A percentile compares a stretch with the other conserved stretches of the same genome.
phyloP scores from a whole-genome alignment of 352 stramenopile species.

The Phytophthora vignae region DNA sequence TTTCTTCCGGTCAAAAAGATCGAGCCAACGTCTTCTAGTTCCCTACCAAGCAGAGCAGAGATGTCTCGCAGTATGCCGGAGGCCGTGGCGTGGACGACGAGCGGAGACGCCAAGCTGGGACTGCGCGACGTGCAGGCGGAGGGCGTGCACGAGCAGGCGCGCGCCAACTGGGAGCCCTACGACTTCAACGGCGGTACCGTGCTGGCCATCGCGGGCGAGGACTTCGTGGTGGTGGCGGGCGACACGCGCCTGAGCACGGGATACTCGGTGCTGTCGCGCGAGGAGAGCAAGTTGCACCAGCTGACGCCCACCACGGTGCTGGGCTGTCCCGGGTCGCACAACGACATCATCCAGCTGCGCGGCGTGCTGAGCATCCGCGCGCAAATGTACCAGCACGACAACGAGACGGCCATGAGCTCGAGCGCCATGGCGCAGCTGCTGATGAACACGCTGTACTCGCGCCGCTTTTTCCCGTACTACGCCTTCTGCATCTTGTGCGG shows the following conservation, averaged over 20 bases:
- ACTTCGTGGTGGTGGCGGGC: conserved; percentile 97
- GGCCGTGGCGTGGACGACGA: conserved; percentile 73
- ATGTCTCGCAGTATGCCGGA: conserved; percentile 52
- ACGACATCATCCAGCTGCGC: conserved; percentile 89
- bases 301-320: conserved; percentile 80
- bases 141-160: conserved; percentile 51
- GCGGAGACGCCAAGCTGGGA: conserved; percentile 56
- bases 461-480: conserved; percentile 99
- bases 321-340: conserved; percentile 83
- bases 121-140: conserved; percentile 40
- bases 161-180: conserved; percentile 80
- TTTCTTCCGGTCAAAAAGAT: conserved; percentile 27
- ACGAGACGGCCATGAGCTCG: conserved; percentile 93
- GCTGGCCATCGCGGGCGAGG: conserved; percentile 94
- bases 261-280: conserved; percentile 97
- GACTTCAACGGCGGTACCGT: conserved; percentile 89
- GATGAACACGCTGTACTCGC: conserved; percentile 98
- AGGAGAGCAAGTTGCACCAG: conserved; percentile 92
- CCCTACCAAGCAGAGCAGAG: too few relatives aligned
- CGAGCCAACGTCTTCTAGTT: not conserved
- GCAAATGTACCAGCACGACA: conserved; percentile 96
- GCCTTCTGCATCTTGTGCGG: conserved; percentile 98
- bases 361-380: conserved; percentile 81
- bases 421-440: conserved; percentile 96
- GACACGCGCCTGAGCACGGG: conserved; percentile 97